A percentile compares a stretch with the other conserved stretches of the same genome.
These are phyloP conservation scores for Magnolia changhungtana DNA, from an alignment of 164 flowering plant species.

Conservation along the genomic window DNA sequence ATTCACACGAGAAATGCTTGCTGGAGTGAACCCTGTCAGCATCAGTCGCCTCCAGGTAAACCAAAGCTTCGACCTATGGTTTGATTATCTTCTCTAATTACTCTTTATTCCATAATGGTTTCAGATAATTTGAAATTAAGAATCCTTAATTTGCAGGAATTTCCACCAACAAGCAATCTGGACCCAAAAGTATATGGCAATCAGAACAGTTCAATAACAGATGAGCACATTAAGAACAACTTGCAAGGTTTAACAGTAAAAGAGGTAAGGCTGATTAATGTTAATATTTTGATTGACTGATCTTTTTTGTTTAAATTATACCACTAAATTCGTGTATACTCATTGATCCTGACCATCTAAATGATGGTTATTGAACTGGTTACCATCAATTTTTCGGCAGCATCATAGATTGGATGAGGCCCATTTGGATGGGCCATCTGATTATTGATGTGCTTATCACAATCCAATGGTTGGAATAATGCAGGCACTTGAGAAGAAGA, in stretches of 20 bases:
- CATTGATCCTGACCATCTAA: background rate
- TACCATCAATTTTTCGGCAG: background rate
- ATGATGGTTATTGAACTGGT: background rate
- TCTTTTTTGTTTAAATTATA: too few species aligned
- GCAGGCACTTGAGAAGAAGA: slow-evolving; percentile 24
- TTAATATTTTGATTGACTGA: too few species aligned
- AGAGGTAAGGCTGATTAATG: slow-evolving; percentile 33
- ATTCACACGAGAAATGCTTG: slow-evolving; percentile 86
- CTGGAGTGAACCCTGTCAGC: slow-evolving; percentile 82
- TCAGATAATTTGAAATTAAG: background rate
- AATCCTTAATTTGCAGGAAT: slow-evolving; percentile 44
- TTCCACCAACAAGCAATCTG: slow-evolving; percentile 79
- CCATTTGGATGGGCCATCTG: too few species aligned
- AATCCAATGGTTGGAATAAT: background rate
- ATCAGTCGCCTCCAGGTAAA: slow-evolving; percentile 65
- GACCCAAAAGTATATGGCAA: slow-evolving; percentile 60
- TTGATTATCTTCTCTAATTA: background rate
- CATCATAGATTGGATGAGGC: too few species aligned
- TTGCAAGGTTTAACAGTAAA: slow-evolving; percentile 61
- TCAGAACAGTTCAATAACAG: slow-evolving; percentile 58
- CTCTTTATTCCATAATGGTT: background rate
- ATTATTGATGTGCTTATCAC: too few species aligned
- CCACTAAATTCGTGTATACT: too few species aligned
- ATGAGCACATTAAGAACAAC: slow-evolving; percentile 47
- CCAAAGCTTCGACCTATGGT: background rate